phyloP scores from a whole-genome alignment of 1,284 basidiomycete species.

The Ceratobasidium sp. region DNA sequence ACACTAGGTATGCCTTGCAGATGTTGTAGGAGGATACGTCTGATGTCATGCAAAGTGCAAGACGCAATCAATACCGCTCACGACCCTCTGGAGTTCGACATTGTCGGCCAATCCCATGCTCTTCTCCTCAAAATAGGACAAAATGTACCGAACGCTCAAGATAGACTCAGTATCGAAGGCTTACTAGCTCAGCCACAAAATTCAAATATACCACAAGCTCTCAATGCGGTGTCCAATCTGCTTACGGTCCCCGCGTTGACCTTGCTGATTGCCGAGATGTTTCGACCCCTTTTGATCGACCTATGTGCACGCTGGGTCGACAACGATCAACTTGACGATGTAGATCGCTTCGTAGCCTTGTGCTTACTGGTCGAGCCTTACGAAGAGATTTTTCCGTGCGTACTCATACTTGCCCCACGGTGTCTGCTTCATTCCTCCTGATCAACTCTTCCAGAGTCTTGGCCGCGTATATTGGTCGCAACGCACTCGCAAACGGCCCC shows the following conservation, averaged over 20 bases:
- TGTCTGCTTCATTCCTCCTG: slow-evolving; percentile 9
- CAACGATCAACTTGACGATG: slow-evolving; percentile 54
- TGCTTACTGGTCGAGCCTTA: slow-evolving; percentile 69
- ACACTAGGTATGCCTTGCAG: slow-evolving; percentile 6
- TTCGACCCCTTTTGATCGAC: slow-evolving; percentile 72
- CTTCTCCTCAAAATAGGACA: slow-evolving; percentile 21
- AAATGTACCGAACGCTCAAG: slow-evolving; percentile 3
- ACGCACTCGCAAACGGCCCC: slow-evolving; percentile 63
- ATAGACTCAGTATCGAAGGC: slow-evolving; percentile 25
- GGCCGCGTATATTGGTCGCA: slow-evolving; percentile 58
- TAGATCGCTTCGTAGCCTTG: slow-evolving; percentile 66
- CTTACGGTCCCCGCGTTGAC: slow-evolving; percentile 64
- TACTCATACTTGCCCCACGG: slow-evolving; percentile 46
- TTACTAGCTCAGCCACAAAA: slow-evolving; percentile 31
- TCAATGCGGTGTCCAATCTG: slow-evolving; percentile 58
- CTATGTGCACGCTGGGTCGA: slow-evolving; percentile 74
- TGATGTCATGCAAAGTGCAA: background rate
- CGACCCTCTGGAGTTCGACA: slow-evolving; percentile 36
- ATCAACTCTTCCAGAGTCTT: slow-evolving; percentile 56
- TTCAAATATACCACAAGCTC: slow-evolving; percentile 32
- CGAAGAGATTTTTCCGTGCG: slow-evolving; percentile 78
- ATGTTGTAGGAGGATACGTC: background rate
- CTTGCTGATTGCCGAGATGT: slow-evolving; percentile 61
- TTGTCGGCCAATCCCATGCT: slow-evolving; percentile 25
- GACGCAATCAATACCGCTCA: background rate